phyloP scores from a whole-genome alignment of 768 basidiomycete species.

The Macrolepiota fuliginosa region DNA sequence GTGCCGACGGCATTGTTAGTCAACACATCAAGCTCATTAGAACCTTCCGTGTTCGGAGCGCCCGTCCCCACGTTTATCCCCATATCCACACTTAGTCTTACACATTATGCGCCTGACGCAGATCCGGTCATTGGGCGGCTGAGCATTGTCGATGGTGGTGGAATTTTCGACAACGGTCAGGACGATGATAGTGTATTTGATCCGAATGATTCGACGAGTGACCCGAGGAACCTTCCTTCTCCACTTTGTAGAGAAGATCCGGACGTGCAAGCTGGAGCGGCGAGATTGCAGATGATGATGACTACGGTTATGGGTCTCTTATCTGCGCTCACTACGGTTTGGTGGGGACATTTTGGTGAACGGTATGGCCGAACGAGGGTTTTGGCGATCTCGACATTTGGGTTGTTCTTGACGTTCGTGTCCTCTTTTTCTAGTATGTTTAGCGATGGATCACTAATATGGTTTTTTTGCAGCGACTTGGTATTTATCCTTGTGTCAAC shows the following conservation, averaged over 20 bases:
- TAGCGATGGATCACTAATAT: constrained; percentile 4
- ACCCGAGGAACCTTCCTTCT: constrained; percentile 28
- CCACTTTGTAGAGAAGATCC: constrained; percentile 41
- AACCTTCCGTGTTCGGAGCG: constrained; percentile 14
- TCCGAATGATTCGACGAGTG: constrained; percentile 18
- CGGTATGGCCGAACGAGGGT: constrained; percentile 75
- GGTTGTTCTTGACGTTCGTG: constrained; percentile 42
- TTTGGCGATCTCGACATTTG: constrained; percentile 68
- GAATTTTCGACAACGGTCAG: neutral
- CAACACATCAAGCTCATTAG: constrained; percentile 12
- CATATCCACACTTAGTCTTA: constrained; percentile 7
- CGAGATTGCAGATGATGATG: constrained; percentile 71
- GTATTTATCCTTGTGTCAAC: constrained; percentile 83
- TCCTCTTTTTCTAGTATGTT: constrained; percentile 1
- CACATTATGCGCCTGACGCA: constrained; percentile 11
- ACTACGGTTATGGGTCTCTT: constrained; percentile 77
- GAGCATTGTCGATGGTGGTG: neutral
- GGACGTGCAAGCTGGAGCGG: constrained; percentile 68
- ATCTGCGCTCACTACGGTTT: constrained; percentile 81
- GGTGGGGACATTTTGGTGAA: constrained; percentile 88
- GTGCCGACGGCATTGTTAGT: neutral
- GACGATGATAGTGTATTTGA: constrained; percentile 32
- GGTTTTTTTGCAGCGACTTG: constrained; percentile 55
- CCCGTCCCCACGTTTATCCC: constrained; percentile 26
- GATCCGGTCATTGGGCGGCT: constrained; percentile 9